Evolutionary conservation across 495 filamentous ascomycete genomes (phyloP), one percentile per base, ranked within the genome.

Genomic region (Staphylotrichum tortipilum): DNA sequence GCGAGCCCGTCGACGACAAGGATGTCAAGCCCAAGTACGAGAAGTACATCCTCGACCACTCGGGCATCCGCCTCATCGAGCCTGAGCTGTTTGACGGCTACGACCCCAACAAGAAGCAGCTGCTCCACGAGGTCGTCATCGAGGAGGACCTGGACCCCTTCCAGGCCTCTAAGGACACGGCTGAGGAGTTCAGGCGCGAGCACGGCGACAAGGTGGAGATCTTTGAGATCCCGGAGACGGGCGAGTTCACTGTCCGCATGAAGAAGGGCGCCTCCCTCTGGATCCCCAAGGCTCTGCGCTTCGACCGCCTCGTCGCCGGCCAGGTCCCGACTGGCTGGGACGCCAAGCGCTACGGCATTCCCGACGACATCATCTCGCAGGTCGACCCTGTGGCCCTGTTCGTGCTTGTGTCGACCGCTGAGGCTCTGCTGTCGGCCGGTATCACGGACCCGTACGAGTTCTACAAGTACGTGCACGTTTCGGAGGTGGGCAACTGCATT

Each of bases 391-490:
- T 95, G 42, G 95, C 94, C 4, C 75, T 99, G 33, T 97, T 85
- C 59, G 89, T 96, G 18, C 83, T 99, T 29, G 89, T 97, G 47
- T 89, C 88, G 52, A 91, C 88, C 28, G 89, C 84, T 4, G 94
- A 99, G 67, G 78, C 91, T 10, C 81, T 99, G 41, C 77, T 97
- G 33, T 81, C 88, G 0, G 81, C 89, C 43, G 92, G 92, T 82
- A 90, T 99, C 65, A 96, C 90, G n/a, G 94, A 99, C 66, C 94
- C 92, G 19, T 99, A 96, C 60, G 92, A 99, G 69, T 97, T 99
- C 71, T 99, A 99, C 78, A 88, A 96, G 72, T 97, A 99, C 61
- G 92, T 99, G 49, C 92, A 99, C 66, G 79, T 99, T 44, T 96
- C 94, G 2, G 86, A 99, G 64, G 86, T 99, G 35, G 92, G 94